Evolutionary conservation across 179 eudicot species (phyloP).

Genomic region (Beta macrorhiza): DNA sequence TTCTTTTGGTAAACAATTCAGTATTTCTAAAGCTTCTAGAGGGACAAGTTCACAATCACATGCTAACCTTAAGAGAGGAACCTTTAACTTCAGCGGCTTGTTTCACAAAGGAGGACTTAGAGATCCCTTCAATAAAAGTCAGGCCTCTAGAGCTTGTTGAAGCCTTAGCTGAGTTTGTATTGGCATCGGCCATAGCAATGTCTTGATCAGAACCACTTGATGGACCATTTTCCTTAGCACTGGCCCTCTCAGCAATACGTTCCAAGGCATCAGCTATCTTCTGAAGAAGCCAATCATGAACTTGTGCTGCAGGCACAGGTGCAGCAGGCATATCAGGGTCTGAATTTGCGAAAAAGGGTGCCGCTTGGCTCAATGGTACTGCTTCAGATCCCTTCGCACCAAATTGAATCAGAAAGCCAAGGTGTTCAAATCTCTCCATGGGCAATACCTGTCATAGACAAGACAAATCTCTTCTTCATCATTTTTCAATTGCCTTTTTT

Average conservation of each 20-base stretch:
- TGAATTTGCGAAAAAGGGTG: constrained; percentile 94
- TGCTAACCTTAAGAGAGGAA: constrained; percentile 75
- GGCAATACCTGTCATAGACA: constrained; percentile 62
- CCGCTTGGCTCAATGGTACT: constrained; percentile 71
- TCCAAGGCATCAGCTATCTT: constrained; percentile 70
- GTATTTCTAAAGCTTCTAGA: constrained; percentile 3
- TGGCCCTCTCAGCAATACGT: constrained; percentile 66
- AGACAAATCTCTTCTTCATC: no score
- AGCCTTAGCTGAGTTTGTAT: constrained; percentile 56
- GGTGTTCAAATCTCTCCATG: constrained; percentile 88
- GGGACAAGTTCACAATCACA: not conserved
- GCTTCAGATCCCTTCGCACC: constrained; percentile 78
- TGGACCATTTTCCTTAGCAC: constrained; percentile 75
- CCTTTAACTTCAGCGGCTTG: constrained; percentile 79
- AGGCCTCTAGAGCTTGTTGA: constrained; percentile 65
- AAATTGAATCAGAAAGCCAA: constrained; percentile 73
- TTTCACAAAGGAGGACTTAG: constrained; percentile 77
- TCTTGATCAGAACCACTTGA: constrained; percentile 67
- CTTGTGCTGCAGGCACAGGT: constrained; percentile 91
- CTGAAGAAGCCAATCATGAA: constrained; percentile 89
- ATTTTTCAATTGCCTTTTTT: no score
- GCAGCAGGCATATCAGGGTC: constrained; percentile 99
- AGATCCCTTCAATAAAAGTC: constrained; percentile 79
- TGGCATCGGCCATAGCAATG: constrained; percentile 82
- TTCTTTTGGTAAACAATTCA: not conserved